A percentile compares a stretch with the other conserved stretches of the same genome.
These are phyloP conservation scores for Diaporthe ampelina DNA, from an alignment of 2,329 filamentous ascomycete species.

Conservation along the genomic window DNA sequence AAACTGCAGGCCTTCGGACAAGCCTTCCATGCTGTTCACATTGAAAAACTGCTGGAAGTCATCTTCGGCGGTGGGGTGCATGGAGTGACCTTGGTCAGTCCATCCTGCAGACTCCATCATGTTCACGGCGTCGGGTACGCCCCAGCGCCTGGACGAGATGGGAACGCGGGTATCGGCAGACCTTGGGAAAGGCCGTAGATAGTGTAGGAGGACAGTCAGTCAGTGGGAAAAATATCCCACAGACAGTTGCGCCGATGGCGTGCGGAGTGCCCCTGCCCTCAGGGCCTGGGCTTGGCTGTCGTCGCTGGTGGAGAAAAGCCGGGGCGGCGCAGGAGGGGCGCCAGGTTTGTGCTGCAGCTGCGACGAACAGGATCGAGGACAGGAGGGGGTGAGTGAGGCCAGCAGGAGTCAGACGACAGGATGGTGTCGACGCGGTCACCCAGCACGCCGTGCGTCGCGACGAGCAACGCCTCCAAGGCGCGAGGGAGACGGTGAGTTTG, in stretches of 20 bases:
- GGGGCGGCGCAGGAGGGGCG: slow-evolving; percentile 6
- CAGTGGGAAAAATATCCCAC: not conserved
- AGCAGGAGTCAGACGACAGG: not conserved
- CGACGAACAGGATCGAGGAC: not conserved
- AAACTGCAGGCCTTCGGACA: slow-evolving; percentile 69
- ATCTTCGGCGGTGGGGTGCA: slow-evolving; percentile 67
- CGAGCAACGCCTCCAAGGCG: slow-evolving; percentile 18
- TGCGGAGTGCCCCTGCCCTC: not conserved
- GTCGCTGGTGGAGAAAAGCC: slow-evolving; percentile 25
- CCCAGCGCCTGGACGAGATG: not conserved
- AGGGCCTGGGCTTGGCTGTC: slow-evolving; percentile 21
- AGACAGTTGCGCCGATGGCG: slow-evolving; percentile 8
- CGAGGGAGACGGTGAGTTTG: not conserved
- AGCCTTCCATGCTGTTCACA: slow-evolving; percentile 67
- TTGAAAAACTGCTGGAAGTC: slow-evolving; percentile 76
- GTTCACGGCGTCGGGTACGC: slow-evolving; percentile 45
- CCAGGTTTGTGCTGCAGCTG: slow-evolving; percentile 6
- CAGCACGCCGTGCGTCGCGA: slow-evolving; percentile 35
- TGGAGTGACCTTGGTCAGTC: slow-evolving; percentile 69
- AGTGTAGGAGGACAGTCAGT: not conserved
- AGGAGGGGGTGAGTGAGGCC: not conserved
- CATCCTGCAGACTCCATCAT: slow-evolving; percentile 69
- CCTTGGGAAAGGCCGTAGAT: too few relatives aligned
- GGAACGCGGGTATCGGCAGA: not conserved
- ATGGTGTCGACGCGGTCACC: slow-evolving; percentile 14